A percentile compares a stretch with the other conserved stretches of the same genome.
These are phyloP conservation scores for Aureobasidium mangrovei DNA, from an alignment of 2,329 filamentous ascomycete species.

Conservation along the genomic window DNA sequence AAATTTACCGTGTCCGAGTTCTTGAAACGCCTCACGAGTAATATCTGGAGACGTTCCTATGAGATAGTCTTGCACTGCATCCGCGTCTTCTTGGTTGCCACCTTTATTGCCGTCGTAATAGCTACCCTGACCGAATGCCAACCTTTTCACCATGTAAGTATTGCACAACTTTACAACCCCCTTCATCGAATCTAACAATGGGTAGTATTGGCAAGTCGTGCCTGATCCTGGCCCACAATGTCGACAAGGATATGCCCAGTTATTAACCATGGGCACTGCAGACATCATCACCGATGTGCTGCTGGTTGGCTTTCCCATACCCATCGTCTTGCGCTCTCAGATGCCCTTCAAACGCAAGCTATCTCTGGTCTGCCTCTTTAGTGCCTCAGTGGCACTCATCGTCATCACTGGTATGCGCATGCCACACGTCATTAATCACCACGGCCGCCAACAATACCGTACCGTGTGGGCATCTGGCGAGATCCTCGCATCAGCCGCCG, in stretches of 20 bases:
- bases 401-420: slow-evolving; percentile 72
- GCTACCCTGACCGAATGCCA: slow-evolving; percentile 76
- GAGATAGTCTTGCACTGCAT: slow-evolving; percentile 62
- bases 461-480: slow-evolving; percentile 86
- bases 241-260: slow-evolving; percentile 75
- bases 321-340: slow-evolving; percentile 70
- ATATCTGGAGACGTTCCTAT: slow-evolving; percentile 72
- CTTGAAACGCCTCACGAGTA: slow-evolving; percentile 72
- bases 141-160: slow-evolving; percentile 36
- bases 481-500: slow-evolving; percentile 75
- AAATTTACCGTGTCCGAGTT: slow-evolving; percentile 90
- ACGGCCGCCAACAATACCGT: slow-evolving; percentile 74
- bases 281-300: slow-evolving; percentile 85
- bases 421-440: slow-evolving; percentile 61
- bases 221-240: slow-evolving; percentile 79
- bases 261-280: slow-evolving; percentile 81
- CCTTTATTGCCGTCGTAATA: slow-evolving; percentile 72
- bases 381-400: slow-evolving; percentile 71
- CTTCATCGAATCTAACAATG: neutral
- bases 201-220: slow-evolving; percentile 46
- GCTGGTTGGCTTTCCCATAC: slow-evolving; percentile 79
- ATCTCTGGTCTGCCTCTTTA: slow-evolving; percentile 72
- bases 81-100: slow-evolving; percentile 64
- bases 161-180: no score
- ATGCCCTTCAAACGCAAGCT: slow-evolving; percentile 72